Evolutionary conservation across 805 yeast species (phyloP).

Genomic region (Monosporozyma unispora): DNA sequence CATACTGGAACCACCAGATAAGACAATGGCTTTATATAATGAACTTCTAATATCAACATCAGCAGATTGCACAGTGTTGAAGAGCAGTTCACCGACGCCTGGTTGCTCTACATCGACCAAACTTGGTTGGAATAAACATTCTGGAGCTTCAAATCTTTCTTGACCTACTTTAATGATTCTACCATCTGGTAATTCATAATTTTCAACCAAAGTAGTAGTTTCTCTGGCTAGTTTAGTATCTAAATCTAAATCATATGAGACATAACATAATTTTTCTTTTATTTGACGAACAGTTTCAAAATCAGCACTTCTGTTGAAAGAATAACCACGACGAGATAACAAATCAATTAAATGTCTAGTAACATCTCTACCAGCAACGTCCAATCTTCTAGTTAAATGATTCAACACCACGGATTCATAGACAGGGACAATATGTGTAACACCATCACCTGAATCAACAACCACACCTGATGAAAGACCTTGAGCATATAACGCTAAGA

Average conservation of each 20-base stretch:
- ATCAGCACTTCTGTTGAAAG: slow-evolving; percentile 96
- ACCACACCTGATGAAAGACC: slow-evolving; percentile 96
- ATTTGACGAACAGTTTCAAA: slow-evolving; percentile 97
- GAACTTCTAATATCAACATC: slow-evolving; percentile 89
- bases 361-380: slow-evolving; percentile 97
- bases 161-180: slow-evolving; percentile 88
- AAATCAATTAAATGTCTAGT: slow-evolving; percentile 91
- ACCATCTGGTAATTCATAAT: slow-evolving; percentile 93
- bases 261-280: slow-evolving; percentile 92
- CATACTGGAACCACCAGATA: slow-evolving; percentile 98
- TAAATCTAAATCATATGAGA: slow-evolving; percentile 84
- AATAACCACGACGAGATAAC: slow-evolving; percentile 90
- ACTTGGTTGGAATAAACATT: slow-evolving; percentile 92
- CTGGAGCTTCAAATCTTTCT: slow-evolving; percentile 64
- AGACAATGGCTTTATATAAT: slow-evolving; percentile 81
- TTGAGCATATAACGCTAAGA: slow-evolving; percentile 94
- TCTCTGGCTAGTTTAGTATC: slow-evolving; percentile 83
- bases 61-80: slow-evolving; percentile 88
- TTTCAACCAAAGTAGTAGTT: slow-evolving; percentile 89
- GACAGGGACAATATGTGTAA: slow-evolving; percentile 96
- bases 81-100: slow-evolving; percentile 88
- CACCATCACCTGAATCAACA: slow-evolving; percentile 92
- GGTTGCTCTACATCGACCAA: slow-evolving; percentile 94
- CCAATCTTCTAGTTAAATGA: slow-evolving; percentile 84
- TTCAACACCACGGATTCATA: slow-evolving; percentile 95